Percentiles rank a stretch among this genome's conserved stretches.
Evolutionary conservation across 768 basidiomycete species (phyloP).

Genomic region (Thelephora aurantiotincta): DNA sequence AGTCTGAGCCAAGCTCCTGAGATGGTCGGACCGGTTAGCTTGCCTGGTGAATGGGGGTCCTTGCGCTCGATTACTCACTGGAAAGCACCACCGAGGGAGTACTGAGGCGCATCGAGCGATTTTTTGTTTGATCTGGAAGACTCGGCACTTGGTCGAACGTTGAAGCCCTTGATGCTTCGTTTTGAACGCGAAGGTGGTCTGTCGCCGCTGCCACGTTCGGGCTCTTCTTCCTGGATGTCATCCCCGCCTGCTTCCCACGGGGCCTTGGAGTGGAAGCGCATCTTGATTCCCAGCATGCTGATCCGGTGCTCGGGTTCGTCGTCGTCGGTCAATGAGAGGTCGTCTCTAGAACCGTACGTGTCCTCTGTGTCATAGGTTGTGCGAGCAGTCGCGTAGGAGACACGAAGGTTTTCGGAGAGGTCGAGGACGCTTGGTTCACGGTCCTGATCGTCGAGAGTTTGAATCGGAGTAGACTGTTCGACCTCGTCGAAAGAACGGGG

Average conservation of each 20-base stretch:
- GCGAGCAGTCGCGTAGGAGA: slow-evolving; percentile 7
- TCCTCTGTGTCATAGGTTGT: slow-evolving; percentile 8
- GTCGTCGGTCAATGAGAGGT: slow-evolving; percentile 22
- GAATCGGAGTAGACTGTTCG: slow-evolving; percentile 12
- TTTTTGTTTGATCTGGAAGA: slow-evolving; percentile 44
- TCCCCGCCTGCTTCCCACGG: slow-evolving; percentile 66
- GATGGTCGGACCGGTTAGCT: slow-evolving; percentile 2
- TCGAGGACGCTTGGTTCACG: slow-evolving; percentile 38
- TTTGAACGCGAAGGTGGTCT: slow-evolving; percentile 10
- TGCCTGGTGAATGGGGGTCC: too few relatives aligned
- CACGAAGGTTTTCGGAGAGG: slow-evolving; percentile 28
- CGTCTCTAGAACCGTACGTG: slow-evolving; percentile 8
- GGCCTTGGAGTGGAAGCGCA: slow-evolving; percentile 68
- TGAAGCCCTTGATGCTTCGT: slow-evolving; percentile 16
- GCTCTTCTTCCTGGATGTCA: slow-evolving; percentile 23
- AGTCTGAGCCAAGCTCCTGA: slow-evolving; percentile 46
- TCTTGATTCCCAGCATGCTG: slow-evolving; percentile 70
- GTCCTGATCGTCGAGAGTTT: slow-evolving; percentile 16
- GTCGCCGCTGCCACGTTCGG: slow-evolving; percentile 16
- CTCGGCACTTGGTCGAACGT: slow-evolving; percentile 48
- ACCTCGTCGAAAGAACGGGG: slow-evolving; percentile 26
- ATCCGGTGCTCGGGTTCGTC: slow-evolving; percentile 36
- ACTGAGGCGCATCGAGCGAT: slow-evolving; percentile 44
- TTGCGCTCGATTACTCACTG: slow-evolving; percentile 31
- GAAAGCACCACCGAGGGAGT: slow-evolving; percentile 37